A percentile compares a stretch with the other conserved stretches of the same genome.
These are phyloP conservation scores for Ascocoryne sarcoides DNA, from an alignment of 2,329 filamentous ascomycete genomes.

Conservation along the genomic window DNA sequence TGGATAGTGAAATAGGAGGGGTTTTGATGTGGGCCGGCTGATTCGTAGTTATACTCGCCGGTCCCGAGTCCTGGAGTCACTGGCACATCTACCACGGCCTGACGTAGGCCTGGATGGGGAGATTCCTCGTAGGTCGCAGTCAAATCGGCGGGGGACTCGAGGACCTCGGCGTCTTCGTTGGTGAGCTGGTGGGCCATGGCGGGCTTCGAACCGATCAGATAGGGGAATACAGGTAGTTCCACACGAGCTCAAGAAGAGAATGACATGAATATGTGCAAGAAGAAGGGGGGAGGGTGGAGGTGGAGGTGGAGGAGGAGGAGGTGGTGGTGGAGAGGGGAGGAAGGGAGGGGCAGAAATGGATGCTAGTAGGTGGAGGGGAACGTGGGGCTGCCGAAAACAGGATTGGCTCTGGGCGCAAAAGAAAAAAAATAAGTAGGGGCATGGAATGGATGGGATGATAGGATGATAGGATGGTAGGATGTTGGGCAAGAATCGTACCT, in stretches of 20 bases:
- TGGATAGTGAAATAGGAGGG: constrained; percentile 26
- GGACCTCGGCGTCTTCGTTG: constrained; percentile 9
- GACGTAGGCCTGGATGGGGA: constrained; percentile 23
- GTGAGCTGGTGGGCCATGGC: constrained; percentile 14
- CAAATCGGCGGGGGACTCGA: constrained; percentile 16
- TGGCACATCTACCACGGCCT: constrained; percentile 21
- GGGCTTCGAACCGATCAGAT: constrained; percentile 3
- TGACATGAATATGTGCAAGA: background rate
- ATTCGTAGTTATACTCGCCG: constrained; percentile 14
- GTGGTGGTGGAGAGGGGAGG: background rate
- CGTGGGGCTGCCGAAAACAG: constrained; percentile 1
- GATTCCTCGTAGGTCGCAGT: constrained; percentile 13
- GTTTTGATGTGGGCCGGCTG: constrained; percentile 3
- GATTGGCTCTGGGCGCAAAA: background rate
- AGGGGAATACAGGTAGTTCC: background rate
- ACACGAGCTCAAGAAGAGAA: background rate
- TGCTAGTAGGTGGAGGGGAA: background rate
- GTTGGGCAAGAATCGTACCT: background rate
- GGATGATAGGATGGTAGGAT: too few relatives aligned
- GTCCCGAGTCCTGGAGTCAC: constrained; percentile 25
- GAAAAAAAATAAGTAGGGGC: background rate
- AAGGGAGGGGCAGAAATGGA: background rate
- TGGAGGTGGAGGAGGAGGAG: background rate
- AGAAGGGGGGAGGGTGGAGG: background rate
- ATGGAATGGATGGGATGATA: background rate